Base-by-base conservation (phyloP, 2,329 filamentous ascomycete genomes). In the Colletotrichum godetiae region DNA sequence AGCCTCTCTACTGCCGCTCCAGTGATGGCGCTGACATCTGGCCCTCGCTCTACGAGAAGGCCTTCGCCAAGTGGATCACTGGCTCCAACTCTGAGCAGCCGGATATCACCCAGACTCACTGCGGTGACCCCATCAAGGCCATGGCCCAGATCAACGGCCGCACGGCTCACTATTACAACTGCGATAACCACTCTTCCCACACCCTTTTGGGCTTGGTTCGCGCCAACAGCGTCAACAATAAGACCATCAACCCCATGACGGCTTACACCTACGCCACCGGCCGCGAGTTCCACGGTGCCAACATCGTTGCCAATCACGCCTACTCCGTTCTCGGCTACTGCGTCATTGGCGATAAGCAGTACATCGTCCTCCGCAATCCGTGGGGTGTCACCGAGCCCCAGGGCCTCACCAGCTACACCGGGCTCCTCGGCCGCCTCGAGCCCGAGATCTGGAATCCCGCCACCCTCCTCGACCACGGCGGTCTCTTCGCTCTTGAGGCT, bases 31-130 rank as follows among this genome's bases (percentile, higher is more conserved):
- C 80, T 71, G 83, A 85, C 75, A 80, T 85, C 72, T 86, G 84
- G 85, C 84, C 85, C 1, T 78, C 82, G 31, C 79, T 86, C 57
- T 86, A 86, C 78, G 85, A 86, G 80, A 86, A 86, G 81, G 85
- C 84, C 15, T 86, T 86, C 69, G 79, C 85, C 76, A 84, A 84
- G 78, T 86, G 85, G 85, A 79, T 85, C 74, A 81, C 78, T 12
- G 74, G 75, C 24, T 72, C 72, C 75, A 76, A 76, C 58, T 76
- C 77, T 0, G 77, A 83, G 75, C 81, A 80, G 69, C 82, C 84
- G 19, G 84, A 86, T 75, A 80, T 85, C 75, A 85, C 84, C 27
- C 79, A 83, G 76, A 80, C 79, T 5, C 78, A 81, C 78, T 79
- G 80, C 72, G 84, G 84, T 74, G 84, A 86, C 76, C 84, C 84